phyloP scores from a whole-genome alignment of 129 eudicot genomes.

The Cynara cardunculus region DNA sequence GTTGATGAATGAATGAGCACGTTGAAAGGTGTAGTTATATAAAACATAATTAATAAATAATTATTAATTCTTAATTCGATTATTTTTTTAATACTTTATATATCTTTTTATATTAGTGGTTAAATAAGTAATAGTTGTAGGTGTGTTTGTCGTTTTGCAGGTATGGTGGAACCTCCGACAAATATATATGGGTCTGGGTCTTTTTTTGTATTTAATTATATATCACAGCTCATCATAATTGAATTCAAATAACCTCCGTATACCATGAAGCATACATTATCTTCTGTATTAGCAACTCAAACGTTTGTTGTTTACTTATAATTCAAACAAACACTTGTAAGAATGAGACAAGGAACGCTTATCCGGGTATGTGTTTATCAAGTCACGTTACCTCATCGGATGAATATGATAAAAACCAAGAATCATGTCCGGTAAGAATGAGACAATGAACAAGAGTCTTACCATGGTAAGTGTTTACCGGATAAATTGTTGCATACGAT shows the following conservation, averaged over 20 bases:
- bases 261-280: not conserved
- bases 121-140: slow-evolving; percentile 1
- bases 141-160: slow-evolving; percentile 20
- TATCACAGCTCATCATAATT: slow-evolving; percentile 29
- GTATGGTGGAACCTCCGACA: slow-evolving; percentile 30
- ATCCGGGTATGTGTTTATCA: too few relatives aligned
- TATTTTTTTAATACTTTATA: not conserved
- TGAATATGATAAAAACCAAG: too few relatives aligned
- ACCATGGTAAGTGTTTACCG: too few relatives aligned
- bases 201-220: not conserved
- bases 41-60: too few relatives aligned
- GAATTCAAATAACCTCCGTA: slow-evolving; percentile 2
- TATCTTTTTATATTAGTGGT: not conserved
- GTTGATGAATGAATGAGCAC: slow-evolving; percentile 4
- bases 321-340: too few relatives aligned
- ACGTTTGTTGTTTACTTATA: not conserved
- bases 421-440: too few relatives aligned
- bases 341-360: too few relatives aligned
- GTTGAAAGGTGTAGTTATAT: slow-evolving; percentile 9
- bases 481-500: too few relatives aligned
- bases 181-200: slow-evolving; percentile 21
- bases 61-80: not conserved
- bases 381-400: too few relatives aligned
- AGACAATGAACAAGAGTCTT: too few relatives aligned
- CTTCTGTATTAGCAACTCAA: not conserved